phyloP scores from a whole-genome alignment of 176 grass and related monocot genomes.

The Hyparrhenia diplandra region DNA sequence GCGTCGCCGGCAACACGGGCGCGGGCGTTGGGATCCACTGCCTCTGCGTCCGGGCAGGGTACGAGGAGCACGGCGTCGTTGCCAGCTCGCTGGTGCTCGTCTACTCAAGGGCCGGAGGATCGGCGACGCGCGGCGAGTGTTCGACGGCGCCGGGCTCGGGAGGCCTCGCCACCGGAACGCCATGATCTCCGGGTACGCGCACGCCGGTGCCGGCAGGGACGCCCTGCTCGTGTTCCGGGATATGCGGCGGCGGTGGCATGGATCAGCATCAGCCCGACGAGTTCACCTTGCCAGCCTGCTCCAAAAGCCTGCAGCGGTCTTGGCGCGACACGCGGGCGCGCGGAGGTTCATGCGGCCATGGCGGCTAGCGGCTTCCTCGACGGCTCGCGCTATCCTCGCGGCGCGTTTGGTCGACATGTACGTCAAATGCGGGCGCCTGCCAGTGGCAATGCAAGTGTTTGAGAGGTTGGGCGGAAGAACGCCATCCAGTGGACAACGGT shows the following conservation, averaged over 20 bases:
- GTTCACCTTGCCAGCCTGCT: slow-evolving; percentile 54
- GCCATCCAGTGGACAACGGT: slow-evolving; percentile 37
- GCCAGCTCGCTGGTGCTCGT: slow-evolving; percentile 40
- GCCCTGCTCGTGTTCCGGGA: slow-evolving; percentile 31
- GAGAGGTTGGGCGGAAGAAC: slow-evolving; percentile 38
- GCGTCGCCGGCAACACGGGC: not conserved
- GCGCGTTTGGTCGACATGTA: slow-evolving; percentile 42
- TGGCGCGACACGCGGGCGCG: slow-evolving; percentile 3
- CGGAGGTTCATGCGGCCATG: slow-evolving; percentile 36
- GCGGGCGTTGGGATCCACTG: slow-evolving; percentile 30
- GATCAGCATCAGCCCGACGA: slow-evolving; percentile 13
- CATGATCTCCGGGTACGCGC: slow-evolving; percentile 37
- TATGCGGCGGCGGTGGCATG: not conserved
- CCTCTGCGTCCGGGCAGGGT: slow-evolving; percentile 32
- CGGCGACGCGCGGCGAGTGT: slow-evolving; percentile 24
- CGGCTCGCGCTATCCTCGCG: slow-evolving; percentile 10
- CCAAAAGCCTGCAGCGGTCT: slow-evolving; percentile 40
- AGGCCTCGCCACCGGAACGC: slow-evolving; percentile 29
- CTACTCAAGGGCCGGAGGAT: slow-evolving; percentile 36
- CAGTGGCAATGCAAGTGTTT: slow-evolving; percentile 29
- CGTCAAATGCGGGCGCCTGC: slow-evolving; percentile 29
- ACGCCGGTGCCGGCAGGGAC: slow-evolving; percentile 14
- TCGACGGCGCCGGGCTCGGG: slow-evolving; percentile 16
- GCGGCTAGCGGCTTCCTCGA: not conserved
- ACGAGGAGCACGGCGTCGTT: slow-evolving; percentile 32